phyloP scores from a whole-genome alignment of 164 flowering plant genomes.

The Cinnamomum micranthum region DNA sequence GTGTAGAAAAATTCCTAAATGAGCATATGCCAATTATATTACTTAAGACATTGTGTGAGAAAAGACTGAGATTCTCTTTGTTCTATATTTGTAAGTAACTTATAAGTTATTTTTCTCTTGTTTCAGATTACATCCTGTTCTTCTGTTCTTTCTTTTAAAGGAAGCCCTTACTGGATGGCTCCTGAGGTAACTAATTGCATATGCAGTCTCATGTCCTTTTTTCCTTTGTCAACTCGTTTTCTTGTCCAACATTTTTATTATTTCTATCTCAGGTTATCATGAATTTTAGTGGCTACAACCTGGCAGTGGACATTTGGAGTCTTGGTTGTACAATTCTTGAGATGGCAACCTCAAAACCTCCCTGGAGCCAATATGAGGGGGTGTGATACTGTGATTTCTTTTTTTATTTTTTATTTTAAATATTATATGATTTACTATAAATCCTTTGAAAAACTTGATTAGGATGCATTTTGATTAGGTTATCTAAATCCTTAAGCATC shows the following conservation, averaged over 20 bases:
- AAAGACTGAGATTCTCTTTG: background rate
- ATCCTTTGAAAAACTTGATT: background rate
- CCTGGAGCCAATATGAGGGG: slow-evolving; percentile 98
- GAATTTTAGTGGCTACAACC: slow-evolving; percentile 79
- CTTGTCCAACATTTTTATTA: background rate
- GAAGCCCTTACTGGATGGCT: slow-evolving; percentile 99
- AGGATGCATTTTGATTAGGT: background rate
- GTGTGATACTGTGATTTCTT: slow-evolving; percentile 28
- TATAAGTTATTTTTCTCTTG: slow-evolving; percentile 13
- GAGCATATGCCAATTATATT: background rate
- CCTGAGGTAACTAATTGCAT: slow-evolving; percentile 64
- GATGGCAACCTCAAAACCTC: slow-evolving; percentile 95
- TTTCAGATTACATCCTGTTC: slow-evolving; percentile 53
- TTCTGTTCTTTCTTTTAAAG: slow-evolving; percentile 88
- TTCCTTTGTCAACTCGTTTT: background rate
- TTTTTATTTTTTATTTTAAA: background rate
- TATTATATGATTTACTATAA: background rate
- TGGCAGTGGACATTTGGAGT: slow-evolving; percentile 95
- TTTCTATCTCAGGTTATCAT: slow-evolving; percentile 68
- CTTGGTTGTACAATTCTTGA: slow-evolving; percentile 94
- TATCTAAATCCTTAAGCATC: background rate
- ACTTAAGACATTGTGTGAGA: background rate
- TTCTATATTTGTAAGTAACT: background rate
- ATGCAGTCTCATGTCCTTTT: background rate
- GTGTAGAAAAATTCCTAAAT: background rate